Base-by-base conservation (phyloP, 345 rosid genomes). In the Gossypium mustelinum region DNA sequence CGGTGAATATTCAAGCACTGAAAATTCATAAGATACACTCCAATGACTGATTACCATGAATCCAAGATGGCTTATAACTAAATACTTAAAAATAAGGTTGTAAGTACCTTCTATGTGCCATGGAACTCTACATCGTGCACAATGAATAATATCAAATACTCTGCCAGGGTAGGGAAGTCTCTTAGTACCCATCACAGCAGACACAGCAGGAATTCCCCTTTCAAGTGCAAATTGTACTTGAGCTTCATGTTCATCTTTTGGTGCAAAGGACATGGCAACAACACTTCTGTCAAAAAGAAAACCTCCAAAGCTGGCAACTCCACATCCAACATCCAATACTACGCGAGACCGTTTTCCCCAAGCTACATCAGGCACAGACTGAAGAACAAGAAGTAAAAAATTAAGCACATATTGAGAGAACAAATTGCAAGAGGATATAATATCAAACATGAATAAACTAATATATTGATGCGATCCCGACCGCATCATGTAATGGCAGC, bases 171-270 rank as follows among this genome's bases (percentile, higher is more conserved):
- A 95, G 54, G 99, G 98, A 84, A 95, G 97, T 80, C 99, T 89
- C 70, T 79, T 77, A 58, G 98, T 93, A 68, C 99, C 99, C 99
- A 95, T 95, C 72, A 93, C 99, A 65, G 99, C 97, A 76, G 98
- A 93, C 81, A 95, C 81, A 65, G 91, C 97, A 17, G 99, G 98
- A 73, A 95, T 95, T 73, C 99, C 99, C 80, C 99, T 91, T 84
- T 95, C 99, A 64, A 95, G 96, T 62, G 98, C 99, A 71, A 93
- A 93, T 64, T 95, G 99, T 67, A 91, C 94, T 81, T 95, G 99
- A 61, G 97, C 99, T 88, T 93, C 99, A 80, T 95, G 99, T 76
- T 95, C 99, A 82, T 95, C 99, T 87, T 95, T 95, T 50, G 99
- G 99, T 55, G 99, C 98, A 54, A 95, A 86, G 75, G 99, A 95